phyloP scores from a whole-genome alignment of 2,329 filamentous ascomycete genomes.

The Calonectria crousiana region DNA sequence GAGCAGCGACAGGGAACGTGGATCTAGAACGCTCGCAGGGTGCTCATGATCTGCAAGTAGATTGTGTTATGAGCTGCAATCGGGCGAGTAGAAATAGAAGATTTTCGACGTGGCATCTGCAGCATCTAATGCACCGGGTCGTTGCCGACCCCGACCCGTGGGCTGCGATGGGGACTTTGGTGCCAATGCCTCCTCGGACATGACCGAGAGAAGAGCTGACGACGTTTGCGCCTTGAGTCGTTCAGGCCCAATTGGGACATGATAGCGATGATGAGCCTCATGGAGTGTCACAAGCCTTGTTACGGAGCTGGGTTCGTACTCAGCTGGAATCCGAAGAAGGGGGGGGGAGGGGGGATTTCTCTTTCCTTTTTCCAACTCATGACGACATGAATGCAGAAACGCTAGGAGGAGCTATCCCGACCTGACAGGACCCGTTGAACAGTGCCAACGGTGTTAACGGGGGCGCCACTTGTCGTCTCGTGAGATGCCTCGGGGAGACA shows the following conservation, averaged over 20 bases:
- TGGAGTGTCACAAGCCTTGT: conserved; percentile 12
- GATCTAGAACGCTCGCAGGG: not conserved
- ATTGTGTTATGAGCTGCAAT: not conserved
- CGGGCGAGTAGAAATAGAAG: not conserved
- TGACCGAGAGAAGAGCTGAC: not conserved
- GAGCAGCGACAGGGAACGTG: not conserved
- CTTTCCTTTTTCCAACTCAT: not conserved
- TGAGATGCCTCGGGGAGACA: conserved; percentile 6
- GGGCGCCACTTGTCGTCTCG: not conserved
- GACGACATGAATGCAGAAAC: conserved; percentile 2
- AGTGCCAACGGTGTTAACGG: not conserved
- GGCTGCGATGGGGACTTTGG: not conserved
- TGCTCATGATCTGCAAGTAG: conserved; percentile 3
- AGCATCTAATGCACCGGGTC: not conserved
- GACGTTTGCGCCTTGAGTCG: not conserved
- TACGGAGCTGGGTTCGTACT: not conserved
- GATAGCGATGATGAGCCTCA: not conserved
- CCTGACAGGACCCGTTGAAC: conserved; percentile 10
- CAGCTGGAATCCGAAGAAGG: not conserved
- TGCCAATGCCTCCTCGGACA: not conserved
- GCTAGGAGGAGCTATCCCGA: not conserved
- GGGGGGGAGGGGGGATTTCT: not conserved
- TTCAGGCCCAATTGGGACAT: conserved; percentile 4
- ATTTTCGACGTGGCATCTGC: conserved; percentile 5
- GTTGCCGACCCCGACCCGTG: not conserved